Conservation (phyloP, 139 green algal species). For the Edaphochlamys debaryana region DNA sequence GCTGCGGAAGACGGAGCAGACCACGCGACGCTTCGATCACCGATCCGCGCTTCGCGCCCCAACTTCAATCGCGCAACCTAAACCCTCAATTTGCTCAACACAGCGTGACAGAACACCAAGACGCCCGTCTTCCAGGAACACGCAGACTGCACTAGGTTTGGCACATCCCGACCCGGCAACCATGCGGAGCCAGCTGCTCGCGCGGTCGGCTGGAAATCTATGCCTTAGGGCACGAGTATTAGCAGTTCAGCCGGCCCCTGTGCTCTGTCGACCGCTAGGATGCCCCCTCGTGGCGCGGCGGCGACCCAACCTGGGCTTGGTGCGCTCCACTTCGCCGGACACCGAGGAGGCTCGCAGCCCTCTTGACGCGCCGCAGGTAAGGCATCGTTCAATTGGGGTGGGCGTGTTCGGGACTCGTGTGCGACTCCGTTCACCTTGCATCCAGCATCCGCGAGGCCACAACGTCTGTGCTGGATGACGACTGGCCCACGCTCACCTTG, state of each 20-base stretch:
- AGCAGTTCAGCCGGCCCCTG: background rate
- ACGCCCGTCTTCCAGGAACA: background rate
- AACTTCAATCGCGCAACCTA: too few species aligned
- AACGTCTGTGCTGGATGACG: background rate
- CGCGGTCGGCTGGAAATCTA: background rate
- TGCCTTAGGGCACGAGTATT: background rate
- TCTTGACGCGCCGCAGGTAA: conserved; percentile 84
- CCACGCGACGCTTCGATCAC: too few species aligned
- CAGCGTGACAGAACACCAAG: background rate
- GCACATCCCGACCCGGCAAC: too few species aligned
- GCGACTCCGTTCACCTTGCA: too few species aligned
- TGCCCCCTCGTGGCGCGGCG: background rate
- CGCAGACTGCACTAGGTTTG: background rate
- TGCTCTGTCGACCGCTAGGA: background rate
- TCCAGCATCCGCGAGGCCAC: background rate
- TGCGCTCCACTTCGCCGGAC: conserved; percentile 75
- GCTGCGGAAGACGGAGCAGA: too few species aligned
- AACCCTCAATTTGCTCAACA: background rate
- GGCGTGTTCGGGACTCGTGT: background rate
- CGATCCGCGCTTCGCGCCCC: too few species aligned
- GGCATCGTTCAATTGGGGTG: background rate
- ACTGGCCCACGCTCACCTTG: background rate
- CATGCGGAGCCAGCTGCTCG: background rate
- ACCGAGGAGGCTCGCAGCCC: conserved; percentile 89
- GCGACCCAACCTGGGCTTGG: conserved; percentile 35